Base-by-base conservation (phyloP, 257 asterid species). In the Solanum chaucha region DNA sequence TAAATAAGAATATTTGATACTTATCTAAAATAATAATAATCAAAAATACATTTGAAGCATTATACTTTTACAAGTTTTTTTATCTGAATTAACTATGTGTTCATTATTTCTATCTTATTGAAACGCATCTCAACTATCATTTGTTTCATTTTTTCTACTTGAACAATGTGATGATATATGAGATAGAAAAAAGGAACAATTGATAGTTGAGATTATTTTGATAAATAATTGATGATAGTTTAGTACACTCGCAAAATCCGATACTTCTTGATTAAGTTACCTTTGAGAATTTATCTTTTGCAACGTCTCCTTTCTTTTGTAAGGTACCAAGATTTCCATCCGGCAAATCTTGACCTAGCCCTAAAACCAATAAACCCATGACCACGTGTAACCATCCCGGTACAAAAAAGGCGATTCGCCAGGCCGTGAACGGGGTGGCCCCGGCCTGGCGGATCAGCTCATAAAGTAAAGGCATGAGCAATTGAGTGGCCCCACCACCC, bases 401-500 rank as follows among this genome's bases (percentile, higher is more conserved):
- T 5, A 94, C 14, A 17, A 92, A 89, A 68, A 94, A 94, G 0
- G 94, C 94, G 13, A 93, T 91, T 6, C 97, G 86, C 94, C 97
- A 92, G 1, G 97, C 95, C 0, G 91, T 89, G 82, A 94, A 94
- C 10, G 93, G 92, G 35, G 92, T 90, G 3, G 93, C 92, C 10
- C 97, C 94, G 1, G 74, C 86, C 3, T 38, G 86, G 32, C 88
- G 85, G 6, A 94, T 91, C 59, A 88, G 12, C 87, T 90, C 94
- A 14, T 46, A 93, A 3, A 94, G 90, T 12, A 92, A 86, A 14
- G 95, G 97, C 95, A 94, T 94, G 30, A 94, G 87, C 40, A 94
- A 91, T 86, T 94, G 95, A 10, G 94, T 91, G 4, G 87, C 95
- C 0, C 94, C 97, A 19, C 96, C 96, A 26, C 95, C 95, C 94